phyloP scores from a whole-genome alignment of 768 basidiomycete genomes.

The Pleurotus djamor region DNA sequence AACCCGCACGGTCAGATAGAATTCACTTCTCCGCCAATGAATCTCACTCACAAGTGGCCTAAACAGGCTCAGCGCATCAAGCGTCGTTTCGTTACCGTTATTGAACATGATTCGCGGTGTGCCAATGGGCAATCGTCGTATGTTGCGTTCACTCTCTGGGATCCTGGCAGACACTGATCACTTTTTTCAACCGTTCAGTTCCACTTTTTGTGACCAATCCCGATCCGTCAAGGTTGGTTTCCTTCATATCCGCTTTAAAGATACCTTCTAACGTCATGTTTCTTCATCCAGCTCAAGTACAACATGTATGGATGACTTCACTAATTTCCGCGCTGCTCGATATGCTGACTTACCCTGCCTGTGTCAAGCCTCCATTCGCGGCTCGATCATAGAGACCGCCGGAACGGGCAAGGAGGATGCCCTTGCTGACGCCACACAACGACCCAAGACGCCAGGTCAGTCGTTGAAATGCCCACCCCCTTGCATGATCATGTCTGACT shows the following conservation, averaged over 20 bases:
- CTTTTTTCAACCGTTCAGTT: constrained; percentile 20
- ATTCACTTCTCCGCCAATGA: constrained; percentile 9
- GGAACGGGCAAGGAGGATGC: constrained; percentile 3
- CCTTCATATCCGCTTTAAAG: neutral
- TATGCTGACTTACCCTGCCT: neutral
- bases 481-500: neutral
- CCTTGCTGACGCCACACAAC: neutral
- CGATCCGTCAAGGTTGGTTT: constrained; percentile 36
- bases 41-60: constrained; percentile 1
- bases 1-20: constrained; percentile 6
- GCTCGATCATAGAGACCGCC: constrained; percentile 2
- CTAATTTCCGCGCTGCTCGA: neutral
- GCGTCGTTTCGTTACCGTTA: constrained; percentile 48
- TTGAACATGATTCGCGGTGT: constrained; percentile 45
- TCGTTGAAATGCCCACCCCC: too few relatives aligned
- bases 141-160: constrained; percentile 10
- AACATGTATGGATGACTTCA: neutral
- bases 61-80: constrained; percentile 38
- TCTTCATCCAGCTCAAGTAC: constrained; percentile 4
- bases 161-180: neutral
- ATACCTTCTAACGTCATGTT: neutral
- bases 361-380: constrained; percentile 1
- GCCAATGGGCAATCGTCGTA: constrained; percentile 44
- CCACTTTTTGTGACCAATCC: constrained; percentile 38
- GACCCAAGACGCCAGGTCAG: constrained; percentile 3